Evolutionary conservation across 1,284 basidiomycete genomes (phyloP).

Genomic region (Rhizopogon hawkerae): DNA sequence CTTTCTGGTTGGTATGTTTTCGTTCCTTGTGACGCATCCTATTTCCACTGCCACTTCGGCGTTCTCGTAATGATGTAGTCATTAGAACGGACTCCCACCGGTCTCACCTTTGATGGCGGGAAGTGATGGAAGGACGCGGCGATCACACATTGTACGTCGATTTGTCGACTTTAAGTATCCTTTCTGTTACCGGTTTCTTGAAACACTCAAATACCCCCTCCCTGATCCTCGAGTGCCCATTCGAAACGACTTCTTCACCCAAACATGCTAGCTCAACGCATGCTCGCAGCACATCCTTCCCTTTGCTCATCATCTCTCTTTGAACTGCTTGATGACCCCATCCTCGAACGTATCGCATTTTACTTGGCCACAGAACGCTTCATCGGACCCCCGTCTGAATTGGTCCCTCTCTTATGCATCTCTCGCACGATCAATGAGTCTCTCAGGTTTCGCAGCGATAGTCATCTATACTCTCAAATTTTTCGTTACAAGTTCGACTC

Average conservation of each 20-base stretch:
- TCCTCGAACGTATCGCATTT: conserved; percentile 35
- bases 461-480: conserved; percentile 50
- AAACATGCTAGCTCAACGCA: conserved; percentile 2
- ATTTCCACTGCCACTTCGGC: conserved; percentile 20
- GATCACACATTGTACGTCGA: conserved; percentile 36
- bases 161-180: conserved; percentile 31
- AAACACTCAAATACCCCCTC: conserved; percentile 18
- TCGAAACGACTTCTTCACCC: background rate
- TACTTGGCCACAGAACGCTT: conserved; percentile 28
- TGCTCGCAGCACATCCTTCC: conserved; percentile 6
- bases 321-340: conserved; percentile 24
- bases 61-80: conserved; percentile 30
- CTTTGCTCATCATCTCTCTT: conserved; percentile 9
- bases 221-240: conserved; percentile 8
- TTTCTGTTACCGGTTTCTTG: conserved; percentile 24
- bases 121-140: conserved; percentile 35
- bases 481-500: conserved; percentile 57
- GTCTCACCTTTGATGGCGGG: conserved; percentile 15
- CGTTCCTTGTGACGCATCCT: conserved; percentile 14
- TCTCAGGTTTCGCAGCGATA: conserved; percentile 31
- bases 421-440: conserved; percentile 38
- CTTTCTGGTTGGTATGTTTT: conserved; percentile 4
- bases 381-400: conserved; percentile 33
- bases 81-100: conserved; percentile 24
- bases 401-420: conserved; percentile 42